Percentiles rank a stretch among this genome's conserved stretches.
phyloP scores from a whole-genome alignment of 805 yeast species.

The Citeromyces matritensis region DNA sequence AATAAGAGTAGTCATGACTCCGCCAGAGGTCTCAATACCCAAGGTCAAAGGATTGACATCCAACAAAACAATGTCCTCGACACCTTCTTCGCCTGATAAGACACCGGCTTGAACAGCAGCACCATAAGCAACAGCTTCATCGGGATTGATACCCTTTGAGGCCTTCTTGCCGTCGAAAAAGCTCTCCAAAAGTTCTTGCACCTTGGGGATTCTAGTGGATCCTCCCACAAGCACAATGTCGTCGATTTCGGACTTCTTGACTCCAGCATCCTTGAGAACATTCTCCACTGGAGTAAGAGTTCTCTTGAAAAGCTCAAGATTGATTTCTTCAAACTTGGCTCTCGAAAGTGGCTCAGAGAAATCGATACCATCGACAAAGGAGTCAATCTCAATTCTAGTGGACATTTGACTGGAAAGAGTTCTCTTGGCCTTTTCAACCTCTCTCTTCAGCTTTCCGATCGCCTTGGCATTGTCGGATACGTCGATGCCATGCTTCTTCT shows the following conservation, averaged over 20 bases:
- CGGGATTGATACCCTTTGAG: constrained; percentile 96
- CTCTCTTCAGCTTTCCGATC: constrained; percentile 87
- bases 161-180: constrained; percentile 92
- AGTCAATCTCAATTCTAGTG: constrained; percentile 91
- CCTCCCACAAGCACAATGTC: constrained; percentile 98
- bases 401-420: constrained; percentile 90
- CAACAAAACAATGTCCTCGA: constrained; percentile 74
- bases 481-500: constrained; percentile 86
- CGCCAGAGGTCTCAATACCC: constrained; percentile 96
- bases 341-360: constrained; percentile 91
- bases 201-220: constrained; percentile 98
- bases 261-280: constrained; percentile 86
- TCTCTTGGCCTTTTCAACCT: constrained; percentile 97
- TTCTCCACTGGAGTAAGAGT: constrained; percentile 94
- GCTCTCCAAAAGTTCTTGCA: constrained; percentile 82
- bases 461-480: constrained; percentile 73
- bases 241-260: constrained; percentile 74
- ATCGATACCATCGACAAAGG: constrained; percentile 88
- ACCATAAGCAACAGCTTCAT: constrained; percentile 99
- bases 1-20: constrained; percentile 92
- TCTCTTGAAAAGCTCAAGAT: constrained; percentile 83
- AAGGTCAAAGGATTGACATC: constrained; percentile 91
- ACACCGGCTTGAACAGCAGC: constrained; percentile 99
- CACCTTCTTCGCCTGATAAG: constrained; percentile 89
- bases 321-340: constrained; percentile 95